Base-by-base conservation (phyloP, 805 yeast species). In the Zygosaccharomyces pseudorouxii region DNA sequence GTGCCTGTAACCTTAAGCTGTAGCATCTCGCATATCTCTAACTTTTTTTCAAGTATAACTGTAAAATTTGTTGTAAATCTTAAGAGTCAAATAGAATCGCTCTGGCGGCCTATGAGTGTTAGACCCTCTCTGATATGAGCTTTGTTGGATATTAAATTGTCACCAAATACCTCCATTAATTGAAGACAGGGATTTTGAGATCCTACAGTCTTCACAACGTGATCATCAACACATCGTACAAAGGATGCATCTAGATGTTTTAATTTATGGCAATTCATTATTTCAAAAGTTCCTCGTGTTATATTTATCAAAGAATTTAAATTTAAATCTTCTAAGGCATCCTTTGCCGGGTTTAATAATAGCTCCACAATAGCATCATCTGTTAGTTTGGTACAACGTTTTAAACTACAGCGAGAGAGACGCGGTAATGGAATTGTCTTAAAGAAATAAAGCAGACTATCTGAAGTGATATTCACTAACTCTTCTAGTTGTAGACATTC, bases 111-210 rank as follows among this genome's bases (percentile, higher is more conserved):
- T 48, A 86, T 80, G 5, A 87, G 71, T 47, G 78, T 76, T 33
- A 87, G 63, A 11, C 81, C 84, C 4, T 71, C 69, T 47, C 84
- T 70, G 1, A 77, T 64, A 3, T 64, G 66, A 0, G 86, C 84
- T 22, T 72, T 71, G 7, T 73, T 68, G 1, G 89, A 79, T 50
- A 89, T 79, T 57, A 80, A 71, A 60, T 85, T 86, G 60, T 84
- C 74, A 1, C 97, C 97, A 63, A 83, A 89, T 12, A 88, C 90
- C 57, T 88, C 95, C 47, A 92, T 62, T 12, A 86, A 73, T 40
- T 75, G 73, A 48, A 92, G 67, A 41, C 78, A 78, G 0, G 81
- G 77, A 53, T 93, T 86, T 9, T 77, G 73, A 23, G 74, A 67
- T 2, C 85, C 76, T 18, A 89, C 56, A 25, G 75, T 59, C 22